Evolutionary conservation across 2,329 filamentous ascomycete species (phyloP).

Genomic region (Penicillium janthinellum): DNA sequence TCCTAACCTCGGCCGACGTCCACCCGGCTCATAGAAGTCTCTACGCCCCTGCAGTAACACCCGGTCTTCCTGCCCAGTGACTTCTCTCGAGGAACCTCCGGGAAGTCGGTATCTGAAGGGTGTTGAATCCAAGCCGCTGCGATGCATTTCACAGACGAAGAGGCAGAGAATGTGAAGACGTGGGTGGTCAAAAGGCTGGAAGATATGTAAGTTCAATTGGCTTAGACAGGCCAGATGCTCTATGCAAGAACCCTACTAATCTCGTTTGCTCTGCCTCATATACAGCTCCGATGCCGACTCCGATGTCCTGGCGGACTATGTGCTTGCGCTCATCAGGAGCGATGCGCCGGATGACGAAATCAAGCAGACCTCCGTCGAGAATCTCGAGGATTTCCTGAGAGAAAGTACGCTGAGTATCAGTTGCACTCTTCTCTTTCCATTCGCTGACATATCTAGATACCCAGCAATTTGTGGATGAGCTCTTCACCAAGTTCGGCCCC

Average conservation of each 20-base stretch:
- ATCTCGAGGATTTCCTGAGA: conserved; percentile 60
- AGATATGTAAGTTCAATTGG: conserved; percentile 51
- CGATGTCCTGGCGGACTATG: conserved; percentile 64
- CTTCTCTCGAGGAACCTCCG: not conserved
- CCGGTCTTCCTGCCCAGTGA: conserved; percentile 14
- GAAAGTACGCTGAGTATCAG: conserved; percentile 46
- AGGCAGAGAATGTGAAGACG: conserved; percentile 56
- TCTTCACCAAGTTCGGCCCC: conserved; percentile 54
- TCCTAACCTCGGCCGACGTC: not conserved
- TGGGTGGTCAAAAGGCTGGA: conserved; percentile 63
- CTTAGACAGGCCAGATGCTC: not conserved
- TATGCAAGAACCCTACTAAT: conserved; percentile 8
- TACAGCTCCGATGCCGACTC: conserved; percentile 63
- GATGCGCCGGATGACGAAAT: conserved; percentile 59
- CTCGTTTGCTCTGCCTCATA: not conserved
- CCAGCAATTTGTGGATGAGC: conserved; percentile 56
- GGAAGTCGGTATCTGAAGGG: not conserved
- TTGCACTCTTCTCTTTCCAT: conserved; percentile 3
- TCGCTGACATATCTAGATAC: conserved; percentile 47
- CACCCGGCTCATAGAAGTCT: not conserved
- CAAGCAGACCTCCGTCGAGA: conserved; percentile 55
- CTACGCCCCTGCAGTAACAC: conserved; percentile 14
- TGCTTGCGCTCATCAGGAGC: conserved; percentile 59
- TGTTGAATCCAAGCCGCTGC: not conserved
- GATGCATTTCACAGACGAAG: conserved; percentile 59